These are phyloP conservation scores for Huntiella moniliformis DNA, from an alignment of 2,329 filamentous ascomycete species.

Conservation along the genomic window DNA sequence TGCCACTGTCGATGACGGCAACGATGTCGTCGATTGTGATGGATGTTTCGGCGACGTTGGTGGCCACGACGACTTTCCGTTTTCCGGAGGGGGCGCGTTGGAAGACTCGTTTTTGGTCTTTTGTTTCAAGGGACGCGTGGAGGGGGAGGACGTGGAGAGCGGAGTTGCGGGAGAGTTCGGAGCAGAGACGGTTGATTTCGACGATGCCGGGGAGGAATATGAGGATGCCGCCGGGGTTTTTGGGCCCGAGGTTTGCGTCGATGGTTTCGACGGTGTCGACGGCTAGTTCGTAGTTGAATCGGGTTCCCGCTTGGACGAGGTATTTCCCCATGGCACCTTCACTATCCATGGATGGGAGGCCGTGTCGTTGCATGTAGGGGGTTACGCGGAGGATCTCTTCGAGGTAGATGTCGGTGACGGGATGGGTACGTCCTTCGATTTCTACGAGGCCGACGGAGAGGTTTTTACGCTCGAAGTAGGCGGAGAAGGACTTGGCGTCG, in stretches of 20 bases:
- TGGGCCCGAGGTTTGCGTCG: slow-evolving; percentile 52
- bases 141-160: slow-evolving; percentile 64
- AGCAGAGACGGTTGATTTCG: slow-evolving; percentile 72
- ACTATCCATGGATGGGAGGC: slow-evolving; percentile 15
- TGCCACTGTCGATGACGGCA: slow-evolving; percentile 83
- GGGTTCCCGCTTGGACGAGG: slow-evolving; percentile 55
- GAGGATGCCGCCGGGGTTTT: slow-evolving; percentile 64
- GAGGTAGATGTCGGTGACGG: slow-evolving; percentile 75
- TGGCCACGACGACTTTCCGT: slow-evolving; percentile 83
- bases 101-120: slow-evolving; percentile 79
- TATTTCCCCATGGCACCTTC: slow-evolving; percentile 39
- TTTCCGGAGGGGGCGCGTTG: slow-evolving; percentile 54
- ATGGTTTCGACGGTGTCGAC: slow-evolving; percentile 64
- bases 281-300: slow-evolving; percentile 84
- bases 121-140: slow-evolving; percentile 77
- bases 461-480: slow-evolving; percentile 58
- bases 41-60: slow-evolving; percentile 93
- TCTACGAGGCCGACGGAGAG: slow-evolving; percentile 60
- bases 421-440: slow-evolving; percentile 75
- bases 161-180: slow-evolving; percentile 40
- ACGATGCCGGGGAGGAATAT: slow-evolving; percentile 85
- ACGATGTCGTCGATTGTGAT: slow-evolving; percentile 98
- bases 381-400: slow-evolving; percentile 74
- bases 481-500: slow-evolving; percentile 66
- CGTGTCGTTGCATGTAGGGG: slow-evolving; percentile 40